A percentile compares a stretch with the other conserved stretches of the same genome.
Conservation (phyloP, 306 rosid species). For the Cercis canadensis region DNA sequence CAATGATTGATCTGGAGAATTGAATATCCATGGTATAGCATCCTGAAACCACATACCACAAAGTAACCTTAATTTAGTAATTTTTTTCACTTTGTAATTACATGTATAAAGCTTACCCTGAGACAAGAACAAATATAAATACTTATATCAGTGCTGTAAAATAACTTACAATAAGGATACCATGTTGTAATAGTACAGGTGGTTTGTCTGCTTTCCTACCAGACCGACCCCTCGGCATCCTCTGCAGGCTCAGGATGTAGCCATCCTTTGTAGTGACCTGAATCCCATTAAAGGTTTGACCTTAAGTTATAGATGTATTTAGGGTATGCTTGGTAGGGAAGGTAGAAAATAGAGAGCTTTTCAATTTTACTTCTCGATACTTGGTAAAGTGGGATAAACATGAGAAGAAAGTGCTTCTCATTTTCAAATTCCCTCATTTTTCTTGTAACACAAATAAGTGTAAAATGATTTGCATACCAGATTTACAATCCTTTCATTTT, state of each 20-base stretch:
- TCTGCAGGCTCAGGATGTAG: constrained; percentile 66
- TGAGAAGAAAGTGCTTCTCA: no score
- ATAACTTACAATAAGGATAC: constrained; percentile 58
- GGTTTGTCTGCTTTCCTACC: constrained; percentile 42
- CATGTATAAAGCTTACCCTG: not conserved
- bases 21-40: constrained; percentile 61
- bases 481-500: not conserved
- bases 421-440: no score
- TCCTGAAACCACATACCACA: constrained; percentile 43
- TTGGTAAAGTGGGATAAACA: no score
- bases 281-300: not conserved
- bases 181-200: constrained; percentile 70
- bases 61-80: no score
- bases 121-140: not conserved
- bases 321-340: no score
- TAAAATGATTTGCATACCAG: no score
- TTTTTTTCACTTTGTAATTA: no score
- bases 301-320: no score
- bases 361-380: no score
- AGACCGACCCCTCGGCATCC: constrained; percentile 53
- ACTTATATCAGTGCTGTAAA: not conserved
- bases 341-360: no score
- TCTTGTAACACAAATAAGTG: no score
- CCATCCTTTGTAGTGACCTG: constrained; percentile 71
- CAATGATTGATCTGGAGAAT: constrained; percentile 65